Evolutionary conservation across 192 early-diverging fungal species (phyloP), one percentile per base, ranked within the genome.

Genomic region (Coemansia brasiliensis): DNA sequence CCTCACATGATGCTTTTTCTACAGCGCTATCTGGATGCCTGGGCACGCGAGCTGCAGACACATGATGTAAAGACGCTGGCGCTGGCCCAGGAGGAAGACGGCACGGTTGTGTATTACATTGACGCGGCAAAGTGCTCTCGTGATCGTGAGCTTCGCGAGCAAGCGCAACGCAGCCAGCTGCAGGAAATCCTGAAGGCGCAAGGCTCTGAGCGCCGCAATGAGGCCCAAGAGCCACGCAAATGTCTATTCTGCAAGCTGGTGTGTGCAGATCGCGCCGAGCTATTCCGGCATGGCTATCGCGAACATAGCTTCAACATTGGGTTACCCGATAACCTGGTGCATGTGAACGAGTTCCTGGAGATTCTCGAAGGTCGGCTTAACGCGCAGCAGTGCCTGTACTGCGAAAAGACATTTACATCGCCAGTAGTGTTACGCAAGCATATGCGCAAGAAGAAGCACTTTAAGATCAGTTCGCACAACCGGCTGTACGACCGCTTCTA

Each of bases 371-470:
- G 65, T 26, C 91, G 92, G 41, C 71, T 95, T 49, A 80, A 80
- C 10, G 80, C 76, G 21, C 74, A 89, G 16, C 86, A 90, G 63
- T 97, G 94, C 57, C 80, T 95, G 46, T 97, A 94, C 74, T 97
- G 94, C 70, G 94, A 97, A 74, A 93, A 92, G 74, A 88, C 83
- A 13, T 97, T 95, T 67, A 92, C 90, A 17, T 87, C 90, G 10
- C 79, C 86, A 10, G 89, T 90, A 0, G 92, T 95, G 17, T 79
- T 97, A 61, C 85, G 94, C 52, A 92, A 94, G 73, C 94, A 97
- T 56, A 97, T 97, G 94, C 89, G 94, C 63, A 97, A 97, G 77
- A 97, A 95, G 87, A 95, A 93, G 81, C 94, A 97, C 73, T 96
- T 96, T 71, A 90, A 92, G 73, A 92, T 97, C 69, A 90, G 88